Evolutionary conservation across 2,329 filamentous ascomycete species (phyloP), one percentile per base, ranked within the genome.

Genomic region (Colletotrichum sidae): DNA sequence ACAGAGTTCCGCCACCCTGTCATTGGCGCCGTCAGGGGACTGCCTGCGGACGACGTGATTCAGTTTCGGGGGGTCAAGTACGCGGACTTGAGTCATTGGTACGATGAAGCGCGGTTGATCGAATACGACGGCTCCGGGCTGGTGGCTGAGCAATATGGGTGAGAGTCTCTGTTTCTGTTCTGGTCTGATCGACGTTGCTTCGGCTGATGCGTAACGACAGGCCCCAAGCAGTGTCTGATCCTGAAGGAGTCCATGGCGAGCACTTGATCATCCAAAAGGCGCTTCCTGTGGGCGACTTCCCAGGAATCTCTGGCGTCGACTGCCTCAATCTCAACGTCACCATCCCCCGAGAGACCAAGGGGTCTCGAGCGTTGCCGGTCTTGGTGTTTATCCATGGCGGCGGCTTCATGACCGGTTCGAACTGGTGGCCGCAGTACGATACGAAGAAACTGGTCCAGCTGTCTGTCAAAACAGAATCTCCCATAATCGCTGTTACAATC

Each of bases 381-480:
- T 76, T 86, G 44, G 77, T 84, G 2, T 85, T 84, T 67, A 78
- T 87, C 5, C 84, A 87, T 64, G 85, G 85, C 0, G 84, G 85
- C 10, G 84, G 81, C 0, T 81, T 84, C 53, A 72, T 74, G 3
- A 76, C 81, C 3, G 85, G 84, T 3, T 82, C 82, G 4, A 83
- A 80, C 46, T 84, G 79, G 47, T 87, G 83, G 77, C 84, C 84
- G 1, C 82, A 86, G 42, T 85, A 83, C 67, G 80, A 86, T 65
- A 72, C 80, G 17, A 73, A 73, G 6, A 72, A 78, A 1, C 66
- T 87, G 6, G 82, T 85, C 4, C 77, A 78, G 65, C 68, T 83
- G 6, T 82, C 82, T 0, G 71, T 73, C 1, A 77, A 80, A 12
- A 76, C 77, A 15, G 79, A 76, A 0, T 75, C 78, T 35, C 84